Evolutionary conservation across 345 rosid genomes (phyloP).

Genomic region (Acer yangbiense): DNA sequence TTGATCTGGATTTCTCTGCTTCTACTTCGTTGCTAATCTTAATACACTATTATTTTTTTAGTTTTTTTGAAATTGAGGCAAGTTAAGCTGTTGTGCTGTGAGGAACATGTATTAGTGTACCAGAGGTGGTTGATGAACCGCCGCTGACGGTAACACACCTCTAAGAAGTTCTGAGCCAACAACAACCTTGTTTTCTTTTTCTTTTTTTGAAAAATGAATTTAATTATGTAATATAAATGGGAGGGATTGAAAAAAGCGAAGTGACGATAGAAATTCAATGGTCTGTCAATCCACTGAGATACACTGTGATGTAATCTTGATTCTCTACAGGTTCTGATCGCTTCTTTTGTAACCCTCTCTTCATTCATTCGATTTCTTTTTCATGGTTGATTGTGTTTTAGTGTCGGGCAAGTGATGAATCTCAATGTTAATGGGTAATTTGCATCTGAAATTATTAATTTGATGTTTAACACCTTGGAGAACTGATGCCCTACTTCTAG

Average conservation of each 20-base stretch:
- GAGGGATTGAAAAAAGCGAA: conserved; percentile 26
- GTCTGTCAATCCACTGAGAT: conserved; percentile 49
- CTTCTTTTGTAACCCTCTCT: not conserved
- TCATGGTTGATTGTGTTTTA: not conserved
- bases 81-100: conserved; percentile 16
- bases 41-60: not conserved
- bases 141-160: conserved; percentile 55
- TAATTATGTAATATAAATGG: not conserved
- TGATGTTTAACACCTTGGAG: conserved; percentile 63
- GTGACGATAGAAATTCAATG: conserved; percentile 53
- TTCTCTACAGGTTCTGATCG: conserved; percentile 69
- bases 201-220: too few species aligned
- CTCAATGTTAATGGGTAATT: conserved; percentile 48
- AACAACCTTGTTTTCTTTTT: not conserved
- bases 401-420: conserved; percentile 30
- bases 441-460: conserved; percentile 42
- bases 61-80: not conserved
- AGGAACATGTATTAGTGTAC: conserved; percentile 39
- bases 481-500: conserved; percentile 36
- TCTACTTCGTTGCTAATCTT: not conserved
- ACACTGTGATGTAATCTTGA: conserved; percentile 43
- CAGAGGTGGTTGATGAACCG: conserved; percentile 29
- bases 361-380: not conserved
- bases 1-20: not conserved
- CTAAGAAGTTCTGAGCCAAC: conserved; percentile 67